Conservation (phyloP, 2,329 filamentous ascomycete species). For the Huntiella moniliformis region DNA sequence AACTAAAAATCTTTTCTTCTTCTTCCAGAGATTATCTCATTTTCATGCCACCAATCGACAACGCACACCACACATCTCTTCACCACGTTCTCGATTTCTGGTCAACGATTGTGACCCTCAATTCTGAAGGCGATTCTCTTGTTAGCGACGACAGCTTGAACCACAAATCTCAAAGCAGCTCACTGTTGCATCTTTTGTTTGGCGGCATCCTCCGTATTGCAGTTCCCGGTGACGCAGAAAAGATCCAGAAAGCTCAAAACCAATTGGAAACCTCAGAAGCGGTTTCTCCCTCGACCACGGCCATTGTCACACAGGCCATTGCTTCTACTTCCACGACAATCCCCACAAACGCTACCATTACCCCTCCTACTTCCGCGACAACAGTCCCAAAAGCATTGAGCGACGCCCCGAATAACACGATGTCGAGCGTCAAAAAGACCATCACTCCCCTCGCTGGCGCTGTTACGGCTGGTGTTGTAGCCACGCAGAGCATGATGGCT, state of each 20-base stretch:
- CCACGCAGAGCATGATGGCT: neutral
- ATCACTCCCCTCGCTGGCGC: neutral
- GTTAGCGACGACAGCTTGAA: slow-evolving; percentile 80
- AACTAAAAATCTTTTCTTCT: neutral
- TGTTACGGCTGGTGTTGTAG: neutral
- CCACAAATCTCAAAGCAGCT: slow-evolving; percentile 74
- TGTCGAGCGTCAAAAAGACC: neutral
- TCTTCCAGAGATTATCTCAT: slow-evolving; percentile 65
- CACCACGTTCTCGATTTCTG: slow-evolving; percentile 81
- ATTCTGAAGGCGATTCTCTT: slow-evolving; percentile 81
- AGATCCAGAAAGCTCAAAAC: slow-evolving; percentile 5
- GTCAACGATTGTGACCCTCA: slow-evolving; percentile 71
- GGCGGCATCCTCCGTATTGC: slow-evolving; percentile 46
- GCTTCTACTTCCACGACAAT: neutral
- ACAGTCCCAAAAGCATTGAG: slow-evolving; percentile 4
- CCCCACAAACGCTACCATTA: too few relatives aligned
- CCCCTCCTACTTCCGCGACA: neutral
- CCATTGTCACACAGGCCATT: too few relatives aligned
- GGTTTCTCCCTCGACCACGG: neutral
- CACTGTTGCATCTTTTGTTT: slow-evolving; percentile 55
- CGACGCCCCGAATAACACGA: neutral
- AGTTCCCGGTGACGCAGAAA: slow-evolving; percentile 10
- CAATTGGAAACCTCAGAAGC: neutral
- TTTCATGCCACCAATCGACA: slow-evolving; percentile 57
- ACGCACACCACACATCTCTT: slow-evolving; percentile 34